A percentile compares a stretch with the other conserved stretches of the same genome.
Conservation (phyloP, 163 green algal species). For the Scenedesmus sp. region DNA sequence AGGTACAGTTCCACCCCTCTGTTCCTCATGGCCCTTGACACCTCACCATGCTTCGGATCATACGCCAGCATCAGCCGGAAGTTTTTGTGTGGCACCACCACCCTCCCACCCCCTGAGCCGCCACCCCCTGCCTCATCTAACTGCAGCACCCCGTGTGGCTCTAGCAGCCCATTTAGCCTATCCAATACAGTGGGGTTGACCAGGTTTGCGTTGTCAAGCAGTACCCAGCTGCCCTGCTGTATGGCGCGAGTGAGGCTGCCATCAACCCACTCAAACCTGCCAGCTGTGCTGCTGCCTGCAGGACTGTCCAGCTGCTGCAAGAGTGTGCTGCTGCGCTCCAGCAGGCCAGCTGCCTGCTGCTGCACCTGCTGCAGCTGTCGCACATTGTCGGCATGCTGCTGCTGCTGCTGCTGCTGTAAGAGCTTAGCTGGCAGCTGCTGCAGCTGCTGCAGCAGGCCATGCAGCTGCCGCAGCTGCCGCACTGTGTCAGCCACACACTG, state of each 20-base stretch:
- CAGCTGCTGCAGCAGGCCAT: slow-evolving; percentile 23
- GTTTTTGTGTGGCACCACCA: slow-evolving; percentile 88
- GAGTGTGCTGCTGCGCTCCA: not conserved
- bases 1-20: slow-evolving; percentile 96
- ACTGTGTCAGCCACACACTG: slow-evolving; percentile 40
- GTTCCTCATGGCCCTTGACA: slow-evolving; percentile 98
- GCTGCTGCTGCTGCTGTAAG: not conserved
- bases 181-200: slow-evolving; percentile 98
- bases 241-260: slow-evolving; percentile 90
- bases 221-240: slow-evolving; percentile 92
- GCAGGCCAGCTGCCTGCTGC: slow-evolving; percentile 16
- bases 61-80: slow-evolving; percentile 96
- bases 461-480: slow-evolving; percentile 26
- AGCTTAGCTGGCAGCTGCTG: slow-evolving; percentile 17
- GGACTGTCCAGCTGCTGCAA: slow-evolving; percentile 4
- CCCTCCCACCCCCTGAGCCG: slow-evolving; percentile 56
- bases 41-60: slow-evolving; percentile 92
- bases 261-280: slow-evolving; percentile 99
- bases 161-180: slow-evolving; percentile 97
- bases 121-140: slow-evolving; percentile 92
- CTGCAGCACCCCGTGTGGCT: slow-evolving; percentile 89
- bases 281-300: slow-evolving; percentile 59
- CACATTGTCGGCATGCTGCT: slow-evolving; percentile 11
- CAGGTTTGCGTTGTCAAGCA: slow-evolving; percentile 98
- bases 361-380: slow-evolving; percentile 8